phyloP scores from a whole-genome alignment of 306 rosid species.

The Prunus kanzakura region DNA sequence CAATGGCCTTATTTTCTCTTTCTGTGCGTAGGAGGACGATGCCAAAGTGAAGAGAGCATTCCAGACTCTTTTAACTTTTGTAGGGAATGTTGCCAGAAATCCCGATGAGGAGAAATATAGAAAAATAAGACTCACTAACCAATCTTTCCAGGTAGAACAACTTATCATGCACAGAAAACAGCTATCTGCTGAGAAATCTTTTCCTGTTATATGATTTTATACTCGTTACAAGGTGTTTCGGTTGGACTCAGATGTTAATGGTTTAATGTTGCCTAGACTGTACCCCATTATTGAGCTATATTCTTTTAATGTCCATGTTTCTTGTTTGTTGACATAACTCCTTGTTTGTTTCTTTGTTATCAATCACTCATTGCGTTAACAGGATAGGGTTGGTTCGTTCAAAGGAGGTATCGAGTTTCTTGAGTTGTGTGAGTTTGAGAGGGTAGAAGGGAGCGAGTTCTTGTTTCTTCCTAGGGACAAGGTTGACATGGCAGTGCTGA shows the following conservation, averaged over 20 bases:
- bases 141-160: slow-evolving; percentile 69
- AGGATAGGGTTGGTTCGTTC: slow-evolving; percentile 93
- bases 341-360: not conserved
- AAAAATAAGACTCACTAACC: slow-evolving; percentile 75
- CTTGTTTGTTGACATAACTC: not conserved
- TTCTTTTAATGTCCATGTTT: not conserved
- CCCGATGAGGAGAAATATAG: slow-evolving; percentile 91
- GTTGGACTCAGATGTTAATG: not conserved
- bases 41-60: slow-evolving; percentile 79
- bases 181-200: not conserved
- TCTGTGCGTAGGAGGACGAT: slow-evolving; percentile 60
- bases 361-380: slow-evolving; percentile 17
- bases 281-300: not conserved
- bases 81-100: slow-evolving; percentile 76
- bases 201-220: not conserved
- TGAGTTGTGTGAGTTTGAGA: slow-evolving; percentile 90
- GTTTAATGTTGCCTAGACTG: not conserved
- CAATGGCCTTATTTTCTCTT: not conserved
- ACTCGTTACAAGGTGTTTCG: not conserved
- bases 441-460: slow-evolving; percentile 68
- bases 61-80: slow-evolving; percentile 79
- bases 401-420: slow-evolving; percentile 83
- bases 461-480: slow-evolving; percentile 70
- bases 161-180: not conserved
- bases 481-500: slow-evolving; percentile 70